Evolutionary conservation across 2,329 filamentous ascomycete species (phyloP), one percentile per base, ranked within the genome.

Genomic region (Lasiodiplodia sp.): DNA sequence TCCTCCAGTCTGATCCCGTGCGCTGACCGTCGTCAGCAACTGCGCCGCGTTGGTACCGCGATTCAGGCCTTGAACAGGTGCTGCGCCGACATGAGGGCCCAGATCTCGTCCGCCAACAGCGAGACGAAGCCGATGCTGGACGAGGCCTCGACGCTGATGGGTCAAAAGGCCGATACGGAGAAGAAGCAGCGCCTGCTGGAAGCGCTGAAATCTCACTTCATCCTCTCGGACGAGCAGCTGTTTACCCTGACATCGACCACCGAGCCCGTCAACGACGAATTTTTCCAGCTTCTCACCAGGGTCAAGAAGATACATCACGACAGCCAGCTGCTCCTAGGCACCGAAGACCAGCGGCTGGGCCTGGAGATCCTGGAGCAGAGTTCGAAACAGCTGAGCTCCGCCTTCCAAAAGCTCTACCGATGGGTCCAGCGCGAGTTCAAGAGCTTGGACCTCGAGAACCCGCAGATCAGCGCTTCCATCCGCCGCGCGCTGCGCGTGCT

Each of bases 351-450:
- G 80, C 90, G 90, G 10, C 82, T 97, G 0, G 96, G 95, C 0
- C 84, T 96, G 4, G 94, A 98, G 74, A 87, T 98, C 60, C 94
- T 98, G 86, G 95, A 97, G 71, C 89, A 95, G 78, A 95, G 91
- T 67, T 94, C 94, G 0, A 93, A 93, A 69, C 89, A 93, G 70
- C 86, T 99, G 62, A 96, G 97, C 75, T 86, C 90, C 18, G 95
- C 93, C 5, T 99, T 96, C 74, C 95, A 99, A 77, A 99, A 97
- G 77, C 86, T 99, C 2, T 97, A 97, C 80, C 90, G 93, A 74
- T 99, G 95, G 95, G 90, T 97, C 23, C 94, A 97, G 77, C 90
- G 92, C 69, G 94, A 97, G 74, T 96, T 99, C 81, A 97, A 94
- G 78, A 91, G 90, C 0, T 82, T 98, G 63, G 96, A 98, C 77